Base-by-base conservation (phyloP, 306 rosid species). In the Alnus rubra region DNA sequence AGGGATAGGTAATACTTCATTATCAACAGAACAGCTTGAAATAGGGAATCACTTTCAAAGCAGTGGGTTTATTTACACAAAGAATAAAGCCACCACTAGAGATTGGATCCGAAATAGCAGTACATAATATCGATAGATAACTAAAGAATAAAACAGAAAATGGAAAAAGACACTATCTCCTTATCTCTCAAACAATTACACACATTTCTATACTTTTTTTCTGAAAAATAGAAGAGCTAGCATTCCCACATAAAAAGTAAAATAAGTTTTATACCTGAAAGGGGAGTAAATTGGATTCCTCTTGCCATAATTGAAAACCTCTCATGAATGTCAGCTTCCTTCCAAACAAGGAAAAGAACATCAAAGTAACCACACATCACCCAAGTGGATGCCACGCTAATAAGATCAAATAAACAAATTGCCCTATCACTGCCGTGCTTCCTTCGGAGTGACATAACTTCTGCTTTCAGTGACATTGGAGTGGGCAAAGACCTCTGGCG, bases 381-480 rank as follows among this genome's bases (percentile, higher is more conserved):
- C 71, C 53, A 76, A 74, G 75, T 35, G 67, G 64, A 49, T 42
- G 69, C 75, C 75, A 52, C 71, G 74, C 75, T 74, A 77, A 39
- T 10, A 59, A 78, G 81, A 85, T 79, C 78, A 76, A 73, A 76
- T 80, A 76, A 74, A 75, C 83, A 79, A 68, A 23, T 35, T 74
- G 19, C 9, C 71, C 39, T 44, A 71, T 89, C 88, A 92, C 80
- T 80, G 90, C 23, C 81, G 83, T 69, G 71, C 83, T 73, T 94
- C 96, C 76, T 86, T 88, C 3, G 90, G 71, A 50, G 88, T 73
- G 47, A 60, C 87, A 72, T 92, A 79, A 79, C 84, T 85, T 92
- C 92, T 88, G 86, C 94, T 87, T 85, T 92, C 98, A 0, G 89
- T 90, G 69, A 89, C 87, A 83, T 86, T 84, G 13, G 90, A 86